Base-by-base conservation (phyloP, 495 filamentous ascomycete species). In the Penicillium turbatum region DNA sequence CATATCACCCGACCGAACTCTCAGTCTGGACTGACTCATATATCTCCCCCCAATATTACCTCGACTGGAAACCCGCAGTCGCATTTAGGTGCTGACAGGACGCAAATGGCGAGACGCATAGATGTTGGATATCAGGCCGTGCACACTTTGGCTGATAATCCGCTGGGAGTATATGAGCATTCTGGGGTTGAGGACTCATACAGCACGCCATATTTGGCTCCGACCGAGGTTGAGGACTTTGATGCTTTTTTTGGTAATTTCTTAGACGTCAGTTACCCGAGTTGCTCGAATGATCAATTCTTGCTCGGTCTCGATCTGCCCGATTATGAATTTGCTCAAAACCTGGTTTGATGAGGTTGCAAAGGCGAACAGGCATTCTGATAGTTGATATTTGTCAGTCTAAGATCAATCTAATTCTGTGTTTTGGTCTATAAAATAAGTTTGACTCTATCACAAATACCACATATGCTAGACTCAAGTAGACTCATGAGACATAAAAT, bases 211-310 rank as follows among this genome's bases (percentile, higher is more conserved):
- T 47, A 41, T 29, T 21, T 49, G 5, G 26, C 19, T 7, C 35
- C 53, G 1, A 10, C 51, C 6, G 39, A 35, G 12, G 24, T 57
- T 15, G 45, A 49, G 12, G 51, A 55, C 26, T 56, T 61, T 27
- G 61, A 64, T 21, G 47, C 46, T 6, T 50, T 61, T 21, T 61
- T 66, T 6, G 45, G 41, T 7, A 61, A 66, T 49, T 61, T 66
- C 16, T 29, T 56, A 21, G 56, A 66, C 44, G 54, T 66, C 31
- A 61, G 54, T 32, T 47, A 63, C 19, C 63, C 63, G 3, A 66
- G 36, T 12, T 41, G 32, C 15, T 36, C 51, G n/a, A 42, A 43
- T 19, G 39, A 63, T 32, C 54, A 54, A 27, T 55, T 47, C 2
- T 48, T 60, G 31, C 26, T 45, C 11, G 35, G 43, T 34, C 44